Base-by-base conservation (phyloP, 768 basidiomycete genomes). In the Amanita fuliginea region DNA sequence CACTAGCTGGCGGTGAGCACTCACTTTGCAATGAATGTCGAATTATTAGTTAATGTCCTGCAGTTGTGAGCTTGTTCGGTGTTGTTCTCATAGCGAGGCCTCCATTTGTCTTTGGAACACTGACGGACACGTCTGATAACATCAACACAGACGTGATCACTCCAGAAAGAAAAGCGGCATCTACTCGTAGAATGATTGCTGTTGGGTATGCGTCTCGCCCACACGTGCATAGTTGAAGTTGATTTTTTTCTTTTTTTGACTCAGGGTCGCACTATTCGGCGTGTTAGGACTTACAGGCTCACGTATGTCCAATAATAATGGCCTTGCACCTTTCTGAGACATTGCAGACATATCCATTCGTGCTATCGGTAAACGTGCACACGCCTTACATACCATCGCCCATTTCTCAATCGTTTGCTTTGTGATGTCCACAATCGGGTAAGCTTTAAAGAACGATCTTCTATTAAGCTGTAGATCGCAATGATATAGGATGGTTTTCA, bases 81-180 rank as follows among this genome's bases (percentile, higher is more conserved):
- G 88, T 91, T 7, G 61, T 93, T 11, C 69, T 92, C 6, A 89
- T 96, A 44, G 86, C 90, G 9, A 72, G 87, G 32, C 92, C 92
- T 0, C 66, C 73, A 0, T 78, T 80, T 46, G 56, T 96, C 6
- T 94, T 96, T 56, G 83, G 82, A 3, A 49, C 53, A 28, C 49
- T 35, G 4, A 32, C 32, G 11, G 30, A 11, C 11, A 32, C 10
- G 11, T 32, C 30, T 11, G 34, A 37, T 3, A 21, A n/a, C 11
- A 34, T 53, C 16, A 16, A 61, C 56, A 13, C 56, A 46, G 11
- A 19, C 7, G 9, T 3, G 3, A 19, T 36, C 16, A 18, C 49
- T 14, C 6, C 14, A 4, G 39, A 48, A 0, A 62, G 62, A 10
- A 61, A 62, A 42, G 66, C 56, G 0, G 62, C 62, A 13, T 57